Conservation (phyloP, 1,284 basidiomycete genomes). For the Naganishia albida region DNA sequence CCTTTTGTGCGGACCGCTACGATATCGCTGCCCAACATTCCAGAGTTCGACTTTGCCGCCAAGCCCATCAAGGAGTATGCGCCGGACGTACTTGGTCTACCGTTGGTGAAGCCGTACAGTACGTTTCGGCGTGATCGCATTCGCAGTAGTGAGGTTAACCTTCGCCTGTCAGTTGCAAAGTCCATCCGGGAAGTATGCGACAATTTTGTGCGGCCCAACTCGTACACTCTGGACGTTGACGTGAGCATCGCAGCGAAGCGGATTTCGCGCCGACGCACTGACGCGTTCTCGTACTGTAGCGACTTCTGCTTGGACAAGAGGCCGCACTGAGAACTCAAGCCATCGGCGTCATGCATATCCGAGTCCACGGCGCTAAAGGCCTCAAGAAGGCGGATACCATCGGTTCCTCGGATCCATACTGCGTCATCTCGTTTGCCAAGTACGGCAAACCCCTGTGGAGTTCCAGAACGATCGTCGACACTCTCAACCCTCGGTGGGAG, state of each 20-base stretch:
- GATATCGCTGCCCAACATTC: conserved; percentile 50
- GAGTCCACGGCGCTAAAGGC: conserved; percentile 46
- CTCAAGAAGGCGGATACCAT: conserved; percentile 50
- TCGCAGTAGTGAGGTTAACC: neutral
- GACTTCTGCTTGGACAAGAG: conserved; percentile 50
- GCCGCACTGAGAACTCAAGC: conserved; percentile 42
- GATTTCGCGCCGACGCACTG: neutral
- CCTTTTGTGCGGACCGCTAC: conserved; percentile 51
- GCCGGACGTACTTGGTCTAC: conserved; percentile 51
- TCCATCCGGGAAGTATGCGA: conserved; percentile 50
- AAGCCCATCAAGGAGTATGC: conserved; percentile 46
- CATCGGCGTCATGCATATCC: conserved; percentile 52
- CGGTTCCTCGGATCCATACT: conserved; percentile 53
- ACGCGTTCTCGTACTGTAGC: conserved; percentile 25
- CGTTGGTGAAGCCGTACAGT: conserved; percentile 50
- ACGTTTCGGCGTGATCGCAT: conserved; percentile 27
- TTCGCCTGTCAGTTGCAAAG: conserved; percentile 22
- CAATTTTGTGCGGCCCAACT: conserved; percentile 49
- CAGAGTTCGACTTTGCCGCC: conserved; percentile 53
- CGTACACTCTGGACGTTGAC: conserved; percentile 52
- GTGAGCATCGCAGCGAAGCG: conserved; percentile 17
- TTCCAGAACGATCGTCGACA: conserved; percentile 50
- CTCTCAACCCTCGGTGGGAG: conserved; percentile 50
- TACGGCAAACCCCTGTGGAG: conserved; percentile 52
- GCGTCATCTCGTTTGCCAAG: conserved; percentile 48